Evolutionary conservation across 768 basidiomycete genomes (phyloP).

Genomic region (Tephrocybe sp.): DNA sequence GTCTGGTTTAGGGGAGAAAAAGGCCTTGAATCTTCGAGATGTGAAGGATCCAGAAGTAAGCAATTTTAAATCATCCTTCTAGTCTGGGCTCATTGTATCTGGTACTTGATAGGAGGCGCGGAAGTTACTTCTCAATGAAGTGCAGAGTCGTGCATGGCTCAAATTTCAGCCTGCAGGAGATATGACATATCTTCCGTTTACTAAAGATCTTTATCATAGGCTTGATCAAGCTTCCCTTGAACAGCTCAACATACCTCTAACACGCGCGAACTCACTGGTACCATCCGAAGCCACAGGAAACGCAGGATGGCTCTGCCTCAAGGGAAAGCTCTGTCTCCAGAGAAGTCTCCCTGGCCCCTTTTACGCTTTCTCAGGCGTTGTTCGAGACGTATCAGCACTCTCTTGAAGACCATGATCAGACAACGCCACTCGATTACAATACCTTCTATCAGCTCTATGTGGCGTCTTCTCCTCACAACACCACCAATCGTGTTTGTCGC

Average conservation of each 20-base stretch:
- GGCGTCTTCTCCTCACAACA: too few relatives aligned
- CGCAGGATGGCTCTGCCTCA: too few relatives aligned
- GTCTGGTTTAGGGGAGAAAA: not conserved
- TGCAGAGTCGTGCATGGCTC: not conserved
- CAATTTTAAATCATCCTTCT: not conserved
- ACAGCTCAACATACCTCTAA: not conserved
- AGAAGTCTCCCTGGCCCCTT: not conserved
- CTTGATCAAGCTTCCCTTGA: not conserved
- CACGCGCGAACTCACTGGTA: not conserved
- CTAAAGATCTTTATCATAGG: not conserved
- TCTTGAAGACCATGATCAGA: not conserved
- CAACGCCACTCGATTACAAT: not conserved
- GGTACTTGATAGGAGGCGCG: not conserved
- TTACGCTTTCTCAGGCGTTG: not conserved
- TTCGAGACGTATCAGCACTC: not conserved
- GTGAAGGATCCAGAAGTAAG: not conserved
- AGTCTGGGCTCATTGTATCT: not conserved
- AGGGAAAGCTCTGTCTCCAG: too few relatives aligned
- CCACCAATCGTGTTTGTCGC: not conserved
- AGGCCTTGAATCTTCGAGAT: not conserved
- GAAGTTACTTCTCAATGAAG: not conserved
- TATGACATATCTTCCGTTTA: not conserved
- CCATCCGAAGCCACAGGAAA: too few relatives aligned
- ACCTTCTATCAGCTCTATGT: not conserved
- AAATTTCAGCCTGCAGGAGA: not conserved